Conservation (phyloP, 306 rosid species). For the Notholithocarpus densiflorus region DNA sequence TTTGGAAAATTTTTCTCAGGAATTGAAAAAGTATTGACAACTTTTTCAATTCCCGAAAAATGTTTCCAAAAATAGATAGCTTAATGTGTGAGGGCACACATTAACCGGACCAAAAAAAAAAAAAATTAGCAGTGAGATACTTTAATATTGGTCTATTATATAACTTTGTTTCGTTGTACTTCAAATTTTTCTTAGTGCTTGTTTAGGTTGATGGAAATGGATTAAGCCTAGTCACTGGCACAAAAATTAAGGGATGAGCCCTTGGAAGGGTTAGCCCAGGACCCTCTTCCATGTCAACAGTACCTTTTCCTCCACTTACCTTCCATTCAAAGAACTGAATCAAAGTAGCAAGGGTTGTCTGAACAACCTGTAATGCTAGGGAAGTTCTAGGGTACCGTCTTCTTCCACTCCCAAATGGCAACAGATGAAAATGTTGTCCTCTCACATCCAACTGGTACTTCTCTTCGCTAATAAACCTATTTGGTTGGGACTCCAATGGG, state of each 20-base stretch:
- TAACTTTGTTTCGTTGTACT: no score
- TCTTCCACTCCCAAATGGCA: constrained; percentile 78
- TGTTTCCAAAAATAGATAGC: no score
- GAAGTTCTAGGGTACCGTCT: constrained; percentile 57
- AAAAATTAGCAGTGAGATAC: no score
- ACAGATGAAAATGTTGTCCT: constrained; percentile 47
- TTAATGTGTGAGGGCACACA: no score
- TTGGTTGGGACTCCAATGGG: constrained; percentile 51
- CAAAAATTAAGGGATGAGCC: constrained; percentile 49
- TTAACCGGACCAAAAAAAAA: no score
- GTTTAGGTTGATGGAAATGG: constrained; percentile 36
- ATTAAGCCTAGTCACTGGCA: constrained; percentile 34
- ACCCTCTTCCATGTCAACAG: constrained; percentile 58
- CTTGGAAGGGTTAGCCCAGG: constrained; percentile 64
- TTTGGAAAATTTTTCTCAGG: no score
- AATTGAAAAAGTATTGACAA: no score
- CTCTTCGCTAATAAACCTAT: constrained; percentile 37
- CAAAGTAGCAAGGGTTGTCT: constrained; percentile 41
- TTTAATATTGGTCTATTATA: no score
- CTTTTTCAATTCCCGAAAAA: no score
- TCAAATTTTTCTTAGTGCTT: background rate
- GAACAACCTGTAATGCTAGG: constrained; percentile 37
- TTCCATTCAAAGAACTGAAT: constrained; percentile 62
- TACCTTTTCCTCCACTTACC: constrained; percentile 22
- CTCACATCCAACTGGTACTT: constrained; percentile 36